Percentiles rank a stretch among this genome's conserved stretches.
phyloP scores from a whole-genome alignment of 2,329 filamentous ascomycete genomes.

The Onygenales sp. region DNA sequence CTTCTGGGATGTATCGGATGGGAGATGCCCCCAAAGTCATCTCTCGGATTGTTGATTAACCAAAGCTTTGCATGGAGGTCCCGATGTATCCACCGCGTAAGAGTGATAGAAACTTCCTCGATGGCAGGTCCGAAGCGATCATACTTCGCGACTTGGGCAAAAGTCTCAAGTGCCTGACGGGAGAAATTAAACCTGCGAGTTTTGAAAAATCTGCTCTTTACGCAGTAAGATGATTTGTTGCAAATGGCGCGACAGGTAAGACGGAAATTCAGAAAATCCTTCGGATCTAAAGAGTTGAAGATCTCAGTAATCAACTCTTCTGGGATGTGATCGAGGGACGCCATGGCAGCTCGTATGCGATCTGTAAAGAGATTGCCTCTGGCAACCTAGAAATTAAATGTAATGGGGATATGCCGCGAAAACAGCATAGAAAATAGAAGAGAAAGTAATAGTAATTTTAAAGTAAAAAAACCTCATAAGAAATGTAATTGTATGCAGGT shows the following conservation, averaged over 20 bases:
- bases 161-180: neutral
- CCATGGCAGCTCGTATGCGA: no score
- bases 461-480: no score
- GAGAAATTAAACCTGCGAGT: neutral
- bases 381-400: no score
- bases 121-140: neutral
- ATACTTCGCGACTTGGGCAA: neutral
- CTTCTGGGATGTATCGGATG: no score
- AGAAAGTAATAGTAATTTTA: no score
- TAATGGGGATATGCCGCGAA: no score
- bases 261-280: neutral
- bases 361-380: no score
- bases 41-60: no score
- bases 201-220: neutral
- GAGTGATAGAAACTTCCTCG: neutral
- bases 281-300: neutral
- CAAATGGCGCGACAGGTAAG: neutral
- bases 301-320: neutral
- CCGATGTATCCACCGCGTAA: neutral
- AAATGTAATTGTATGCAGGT: no score
- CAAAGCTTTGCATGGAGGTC: neutral
- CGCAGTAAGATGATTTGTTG: neutral
- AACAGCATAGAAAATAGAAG: no score
- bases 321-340: no score
- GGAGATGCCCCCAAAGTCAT: no score